A percentile compares a stretch with the other conserved stretches of the same genome.
Evolutionary conservation across 805 yeast genomes (phyloP).

Genomic region (Kazachstania kunashirensis): DNA sequence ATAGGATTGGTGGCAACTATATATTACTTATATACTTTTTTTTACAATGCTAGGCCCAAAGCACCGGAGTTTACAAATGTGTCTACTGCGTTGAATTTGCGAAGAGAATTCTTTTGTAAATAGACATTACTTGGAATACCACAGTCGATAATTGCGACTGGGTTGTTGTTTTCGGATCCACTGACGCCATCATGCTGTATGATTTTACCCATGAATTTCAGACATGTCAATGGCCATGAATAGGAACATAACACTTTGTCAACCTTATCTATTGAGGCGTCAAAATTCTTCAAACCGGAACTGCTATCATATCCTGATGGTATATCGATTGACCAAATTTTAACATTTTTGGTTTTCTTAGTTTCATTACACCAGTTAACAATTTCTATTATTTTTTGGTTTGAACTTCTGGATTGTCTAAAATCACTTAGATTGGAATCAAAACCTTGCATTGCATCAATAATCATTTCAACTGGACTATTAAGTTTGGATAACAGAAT

Average conservation of each 20-base stretch:
- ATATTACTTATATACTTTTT: no score
- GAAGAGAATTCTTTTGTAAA: conserved; percentile 31
- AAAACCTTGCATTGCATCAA: conserved; percentile 81
- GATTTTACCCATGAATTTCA: conserved; percentile 4
- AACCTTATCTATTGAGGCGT: conserved; percentile 33
- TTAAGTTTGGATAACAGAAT: conserved; percentile 39
- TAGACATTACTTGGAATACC: conserved; percentile 57
- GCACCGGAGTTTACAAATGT: conserved; percentile 12
- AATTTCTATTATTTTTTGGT: conserved; percentile 28
- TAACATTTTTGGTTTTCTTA: conserved; percentile 7
- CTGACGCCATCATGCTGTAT: conserved; percentile 4
- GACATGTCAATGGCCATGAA: conserved; percentile 42
- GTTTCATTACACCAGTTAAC: conserved; percentile 56
- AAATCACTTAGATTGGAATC: conserved; percentile 42
- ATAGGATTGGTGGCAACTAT: no score
- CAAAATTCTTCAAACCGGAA: conserved; percentile 43
- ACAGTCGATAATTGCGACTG: conserved; percentile 42
- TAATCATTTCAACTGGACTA: conserved; percentile 66
- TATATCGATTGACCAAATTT: conserved; percentile 53
- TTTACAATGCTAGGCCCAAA: conserved; percentile 2
- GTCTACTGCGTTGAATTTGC: conserved; percentile 38
- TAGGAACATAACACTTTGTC: conserved; percentile 63
- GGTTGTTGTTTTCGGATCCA: not conserved
- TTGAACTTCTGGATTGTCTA: conserved; percentile 11
- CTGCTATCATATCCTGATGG: conserved; percentile 82